Evolutionary conservation across 495 filamentous ascomycete genomes (phyloP).

Genomic region (Chaetomium tenue): DNA sequence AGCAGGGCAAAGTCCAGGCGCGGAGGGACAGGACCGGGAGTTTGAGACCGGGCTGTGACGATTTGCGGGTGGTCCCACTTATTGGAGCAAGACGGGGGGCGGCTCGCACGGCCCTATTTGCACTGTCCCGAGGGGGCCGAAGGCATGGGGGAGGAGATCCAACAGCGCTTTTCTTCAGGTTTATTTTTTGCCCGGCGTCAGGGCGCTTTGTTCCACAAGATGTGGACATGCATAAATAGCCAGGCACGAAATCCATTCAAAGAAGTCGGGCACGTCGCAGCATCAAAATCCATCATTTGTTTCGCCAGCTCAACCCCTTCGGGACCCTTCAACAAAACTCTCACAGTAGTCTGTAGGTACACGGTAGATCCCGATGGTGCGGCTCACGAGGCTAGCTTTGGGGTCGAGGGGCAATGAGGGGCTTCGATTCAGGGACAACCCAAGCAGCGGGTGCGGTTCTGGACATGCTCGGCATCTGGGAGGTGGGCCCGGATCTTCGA

Average conservation of each 20-base stretch:
- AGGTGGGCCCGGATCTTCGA: not conserved
- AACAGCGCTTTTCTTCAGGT: too few species aligned
- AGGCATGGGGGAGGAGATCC: not conserved
- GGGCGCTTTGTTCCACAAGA: too few species aligned
- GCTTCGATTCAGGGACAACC: not conserved
- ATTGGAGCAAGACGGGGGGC: not conserved
- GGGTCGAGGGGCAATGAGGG: slow-evolving; percentile 12
- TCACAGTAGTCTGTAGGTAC: not conserved
- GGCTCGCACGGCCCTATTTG: slow-evolving; percentile 17
- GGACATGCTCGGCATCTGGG: not conserved
- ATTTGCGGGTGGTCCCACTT: slow-evolving; percentile 5
- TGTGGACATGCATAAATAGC: too few species aligned
- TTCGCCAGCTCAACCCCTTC: too few species aligned
- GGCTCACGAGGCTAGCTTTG: not conserved
- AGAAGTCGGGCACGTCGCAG: too few species aligned
- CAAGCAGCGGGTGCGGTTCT: not conserved
- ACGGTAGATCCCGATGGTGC: not conserved
- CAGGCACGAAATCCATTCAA: too few species aligned
- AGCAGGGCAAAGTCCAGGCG: slow-evolving; percentile 13
- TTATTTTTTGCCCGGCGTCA: too few species aligned
- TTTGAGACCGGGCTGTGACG: slow-evolving; percentile 13
- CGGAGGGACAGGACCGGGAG: slow-evolving; percentile 7
- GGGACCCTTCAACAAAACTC: too few species aligned
- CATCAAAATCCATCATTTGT: too few species aligned
- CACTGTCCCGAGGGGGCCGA: not conserved